Evolutionary conservation across 495 filamentous ascomycete species (phyloP), one percentile per base, ranked within the genome.

Genomic region (Alectoria sarmentosa): DNA sequence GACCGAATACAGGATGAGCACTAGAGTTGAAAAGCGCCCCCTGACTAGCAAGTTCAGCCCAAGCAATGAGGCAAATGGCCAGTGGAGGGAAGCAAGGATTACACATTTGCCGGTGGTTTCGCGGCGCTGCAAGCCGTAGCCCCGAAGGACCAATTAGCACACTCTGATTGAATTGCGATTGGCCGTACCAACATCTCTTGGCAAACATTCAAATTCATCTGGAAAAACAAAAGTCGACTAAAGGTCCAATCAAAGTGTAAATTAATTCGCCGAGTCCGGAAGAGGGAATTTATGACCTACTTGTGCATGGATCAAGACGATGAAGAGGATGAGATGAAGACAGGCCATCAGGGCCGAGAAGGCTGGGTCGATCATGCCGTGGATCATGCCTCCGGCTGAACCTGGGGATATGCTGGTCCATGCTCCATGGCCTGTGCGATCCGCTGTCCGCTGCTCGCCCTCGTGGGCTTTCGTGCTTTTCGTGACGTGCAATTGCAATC

Each of bases 401-500:
- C 46, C 46, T 49, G 46, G 46, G 9, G 14, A 13, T 37, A 13
- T 49, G n/a, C n/a, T 49, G 49, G 0, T 6, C 44, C 46, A 30
- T 55, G 49, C 0, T 6, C 44, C 46, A 30, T 55, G 30, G 52
- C 28, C 52, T 34, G 52, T 55, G 52, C 52, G 52, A 34, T 34
- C 23, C 46, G 0, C n/a, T 49, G 42, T 44, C 42, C 42, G 48
- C 52, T 15, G 14, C 8, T 30, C n/a, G 9, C 52, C 52, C 52
- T 34, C 52, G 52, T 55, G 52, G 52, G 52, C 0, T 36, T 55
- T 13, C n/a, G 36, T 28, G 57, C 36, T 59, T 59, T 38, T 59
- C 13, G 2, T 58, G 1, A 58, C 37, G 26, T 58, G 55, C 28
- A 57, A 37, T 34, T 14, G 7, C 13, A 9, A 14, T 14, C 28